These are phyloP conservation scores for Blastobotrys capitulatus DNA, from an alignment of 1,139 yeast genomes.

Conservation along the genomic window DNA sequence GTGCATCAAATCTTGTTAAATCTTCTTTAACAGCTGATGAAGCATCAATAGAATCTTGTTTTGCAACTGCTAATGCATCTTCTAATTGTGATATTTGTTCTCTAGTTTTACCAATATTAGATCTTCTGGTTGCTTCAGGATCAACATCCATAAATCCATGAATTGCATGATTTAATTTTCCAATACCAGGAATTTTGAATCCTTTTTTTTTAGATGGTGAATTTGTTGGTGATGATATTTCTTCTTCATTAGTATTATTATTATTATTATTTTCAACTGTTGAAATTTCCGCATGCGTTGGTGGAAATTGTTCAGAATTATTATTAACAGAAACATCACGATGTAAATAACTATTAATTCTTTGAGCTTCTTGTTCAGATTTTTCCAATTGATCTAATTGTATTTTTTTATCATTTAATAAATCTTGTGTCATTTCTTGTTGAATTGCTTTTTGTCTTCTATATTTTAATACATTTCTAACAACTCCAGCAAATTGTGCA, in stretches of 20 bases:
- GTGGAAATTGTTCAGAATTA: constrained; percentile 19
- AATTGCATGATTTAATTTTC: constrained; percentile 56
- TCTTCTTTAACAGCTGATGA: constrained; percentile 47
- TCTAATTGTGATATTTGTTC: constrained; percentile 50
- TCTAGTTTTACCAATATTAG: constrained; percentile 46
- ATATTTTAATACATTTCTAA: constrained; percentile 62
- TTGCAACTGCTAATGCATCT: constrained; percentile 53
- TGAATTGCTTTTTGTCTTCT: constrained; percentile 68
- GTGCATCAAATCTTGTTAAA: constrained; percentile 43
- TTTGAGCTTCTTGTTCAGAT: constrained; percentile 39
- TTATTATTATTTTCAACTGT: not conserved
- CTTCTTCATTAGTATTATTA: not conserved
- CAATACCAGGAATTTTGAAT: constrained; percentile 43
- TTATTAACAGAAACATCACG: constrained; percentile 16
- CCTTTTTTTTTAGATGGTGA: constrained; percentile 27
- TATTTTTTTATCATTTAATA: constrained; percentile 41
- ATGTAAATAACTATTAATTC: constrained; percentile 34
- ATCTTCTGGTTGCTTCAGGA: constrained; percentile 60
- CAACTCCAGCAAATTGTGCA: constrained; percentile 66
- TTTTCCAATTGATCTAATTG: constrained; percentile 36
- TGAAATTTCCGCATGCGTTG: constrained; percentile 24
- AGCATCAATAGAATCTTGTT: constrained; percentile 50
- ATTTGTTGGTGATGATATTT: constrained; percentile 8
- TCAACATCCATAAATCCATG: constrained; percentile 67
- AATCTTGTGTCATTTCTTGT: constrained; percentile 50